Conservation (phyloP, 768 basidiomycete genomes). For the Lactarius trivialis region DNA sequence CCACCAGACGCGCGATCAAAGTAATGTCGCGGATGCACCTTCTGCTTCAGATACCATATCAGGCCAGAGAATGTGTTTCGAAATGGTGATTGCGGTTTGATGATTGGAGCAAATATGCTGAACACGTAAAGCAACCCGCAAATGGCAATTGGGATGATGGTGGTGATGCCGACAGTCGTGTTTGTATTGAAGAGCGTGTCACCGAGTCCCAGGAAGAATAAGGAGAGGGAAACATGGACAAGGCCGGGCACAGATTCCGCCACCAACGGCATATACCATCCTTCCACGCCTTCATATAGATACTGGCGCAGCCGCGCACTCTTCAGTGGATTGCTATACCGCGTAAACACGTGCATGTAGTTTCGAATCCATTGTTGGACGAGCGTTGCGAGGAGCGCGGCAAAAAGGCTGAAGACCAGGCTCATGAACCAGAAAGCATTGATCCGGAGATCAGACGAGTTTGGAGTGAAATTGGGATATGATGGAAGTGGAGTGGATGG, state of each 20-base stretch:
- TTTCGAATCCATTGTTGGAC: conserved; percentile 45
- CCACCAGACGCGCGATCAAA: neutral
- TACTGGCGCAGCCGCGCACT: conserved; percentile 40
- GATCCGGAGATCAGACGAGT: conserved; percentile 32
- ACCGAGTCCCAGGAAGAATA: conserved; percentile 45
- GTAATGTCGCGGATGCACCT: neutral
- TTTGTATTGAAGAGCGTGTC: conserved; percentile 35
- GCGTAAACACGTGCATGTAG: conserved; percentile 28
- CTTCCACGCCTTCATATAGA: conserved; percentile 32
- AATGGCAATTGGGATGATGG: neutral
- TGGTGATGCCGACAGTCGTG: conserved; percentile 2
- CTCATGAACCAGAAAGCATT: conserved; percentile 40
- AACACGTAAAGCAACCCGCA: conserved; percentile 15
- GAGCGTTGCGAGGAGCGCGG: conserved; percentile 26
- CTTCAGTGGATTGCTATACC: conserved; percentile 26
- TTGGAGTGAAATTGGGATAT: conserved; percentile 1
- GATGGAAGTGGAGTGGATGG: neutral
- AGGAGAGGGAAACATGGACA: conserved; percentile 42
- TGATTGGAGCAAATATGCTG: conserved; percentile 1
- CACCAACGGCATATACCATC: conserved; percentile 36
- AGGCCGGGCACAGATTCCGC: conserved; percentile 41
- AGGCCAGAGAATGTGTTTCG: conserved; percentile 4
- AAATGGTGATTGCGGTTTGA: conserved; percentile 7
- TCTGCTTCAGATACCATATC: conserved; percentile 9
- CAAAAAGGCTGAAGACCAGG: conserved; percentile 34